Evolutionary conservation across 2,329 filamentous ascomycete species (phyloP), one percentile per base, ranked within the genome.

Genomic region (Endocalyx cinctus): DNA sequence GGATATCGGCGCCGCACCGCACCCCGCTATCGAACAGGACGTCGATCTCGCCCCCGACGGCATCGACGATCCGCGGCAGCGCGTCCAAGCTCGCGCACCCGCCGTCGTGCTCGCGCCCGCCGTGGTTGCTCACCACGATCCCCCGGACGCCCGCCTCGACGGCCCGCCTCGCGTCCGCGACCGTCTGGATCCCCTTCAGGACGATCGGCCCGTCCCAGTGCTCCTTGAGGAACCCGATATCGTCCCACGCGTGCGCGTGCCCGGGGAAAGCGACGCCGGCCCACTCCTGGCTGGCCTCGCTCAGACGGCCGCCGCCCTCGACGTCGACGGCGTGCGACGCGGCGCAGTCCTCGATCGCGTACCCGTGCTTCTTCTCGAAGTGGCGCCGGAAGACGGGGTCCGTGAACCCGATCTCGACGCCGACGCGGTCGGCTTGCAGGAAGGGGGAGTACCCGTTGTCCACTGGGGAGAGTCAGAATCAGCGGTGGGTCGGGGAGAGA

Each of bases 21-120:
- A 81, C 66, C 0, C 77, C 79, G 48, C 45, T 69, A 46, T 84
- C 81, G 12, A 84, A 71, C 27, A 82, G 66, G 14, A 84, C 64
- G 0, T 71, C 70, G n/a, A 81, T 61, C 37, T 66, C 67, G 13
- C 68, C 66, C 3, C 80, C 74, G 0, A 79, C 78, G 1, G 74
- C 75, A 4, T 79, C 74, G 39, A 76, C 72, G 40, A 82, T 75
- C 43, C 77, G 67, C 0, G 74, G 70, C 29, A 82, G 58, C 51
- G 78, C 66, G 34, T 77, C 74, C 5, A 79, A 57, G 5, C 69
- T 69, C 4, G 66, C 67, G 5, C 70, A 60, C 3, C 70, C 71
- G 4, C 73, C 72, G 41, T 79, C 74, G 10, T 77, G 55, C 52
- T 80, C 75, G 17, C 74, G 54, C 51, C 54, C 76, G 12, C 74